Conservation (phyloP, 176 grass and related monocot species). For the Urochloa ruziziensis region DNA sequence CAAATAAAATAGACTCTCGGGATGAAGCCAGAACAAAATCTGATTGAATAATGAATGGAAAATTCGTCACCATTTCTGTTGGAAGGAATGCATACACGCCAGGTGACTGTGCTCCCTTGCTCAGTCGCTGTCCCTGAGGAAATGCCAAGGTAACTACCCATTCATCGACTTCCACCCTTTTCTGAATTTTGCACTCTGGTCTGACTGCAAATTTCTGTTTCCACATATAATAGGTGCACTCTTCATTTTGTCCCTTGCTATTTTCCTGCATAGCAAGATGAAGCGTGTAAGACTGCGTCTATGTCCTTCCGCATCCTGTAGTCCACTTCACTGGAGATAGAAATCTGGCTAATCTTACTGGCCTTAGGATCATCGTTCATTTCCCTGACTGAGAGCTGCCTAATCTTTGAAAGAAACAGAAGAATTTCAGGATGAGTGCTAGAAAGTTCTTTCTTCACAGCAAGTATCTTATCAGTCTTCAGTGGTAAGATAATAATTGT, state of each 20-base stretch:
- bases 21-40: slow-evolving; percentile 58
- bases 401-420: slow-evolving; percentile 55
- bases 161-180: slow-evolving; percentile 25
- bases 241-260: neutral
- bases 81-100: slow-evolving; percentile 59
- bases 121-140: slow-evolving; percentile 42
- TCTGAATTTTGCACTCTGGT: slow-evolving; percentile 12
- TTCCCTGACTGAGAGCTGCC: slow-evolving; percentile 31
- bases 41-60: slow-evolving; percentile 61
- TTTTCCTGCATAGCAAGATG: slow-evolving; percentile 31
- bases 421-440: slow-evolving; percentile 47
- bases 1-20: slow-evolving; percentile 40
- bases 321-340: slow-evolving; percentile 43
- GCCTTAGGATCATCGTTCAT: neutral
- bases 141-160: slow-evolving; percentile 51
- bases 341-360: slow-evolving; percentile 32
- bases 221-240: slow-evolving; percentile 63
- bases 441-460: slow-evolving; percentile 51
- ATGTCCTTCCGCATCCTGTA: slow-evolving; percentile 27
- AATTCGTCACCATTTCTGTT: slow-evolving; percentile 53
- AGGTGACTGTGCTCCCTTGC: neutral
- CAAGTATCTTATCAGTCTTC: slow-evolving; percentile 43
- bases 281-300: slow-evolving; percentile 40
- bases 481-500: slow-evolving; percentile 54
- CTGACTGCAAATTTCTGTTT: slow-evolving; percentile 45